A percentile compares a stretch with the other conserved stretches of the same genome.
phyloP scores from a whole-genome alignment of 176 grass and related monocot species.

The Cenchrus fungigraminus region DNA sequence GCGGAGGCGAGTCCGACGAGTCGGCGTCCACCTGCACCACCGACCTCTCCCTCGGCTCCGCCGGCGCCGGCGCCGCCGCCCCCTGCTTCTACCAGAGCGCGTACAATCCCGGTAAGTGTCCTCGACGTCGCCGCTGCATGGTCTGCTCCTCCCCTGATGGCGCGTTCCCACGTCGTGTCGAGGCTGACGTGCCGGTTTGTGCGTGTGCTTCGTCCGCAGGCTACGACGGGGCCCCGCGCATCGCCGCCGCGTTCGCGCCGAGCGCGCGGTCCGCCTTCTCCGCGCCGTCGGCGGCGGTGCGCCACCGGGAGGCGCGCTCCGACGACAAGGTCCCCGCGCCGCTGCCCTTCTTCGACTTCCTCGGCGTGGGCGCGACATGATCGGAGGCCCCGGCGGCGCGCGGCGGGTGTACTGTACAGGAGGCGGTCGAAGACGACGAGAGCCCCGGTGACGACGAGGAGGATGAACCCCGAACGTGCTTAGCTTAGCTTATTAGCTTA shows the following conservation, averaged over 20 bases:
- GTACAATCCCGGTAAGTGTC: background rate
- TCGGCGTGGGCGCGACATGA: constrained; percentile 73
- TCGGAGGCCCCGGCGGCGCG: background rate
- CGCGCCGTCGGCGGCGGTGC: constrained; percentile 25
- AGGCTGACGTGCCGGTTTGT: background rate
- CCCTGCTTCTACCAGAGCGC: constrained; percentile 51
- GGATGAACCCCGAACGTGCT: background rate
- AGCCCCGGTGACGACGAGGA: constrained; percentile 17
- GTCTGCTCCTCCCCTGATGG: background rate
- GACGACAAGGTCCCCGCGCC: constrained; percentile 28
- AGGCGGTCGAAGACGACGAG: constrained; percentile 3
- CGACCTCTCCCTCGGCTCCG: constrained; percentile 70
- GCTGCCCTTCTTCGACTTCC: constrained; percentile 77
- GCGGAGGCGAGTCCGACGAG: constrained; percentile 75
- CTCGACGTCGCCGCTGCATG: background rate
- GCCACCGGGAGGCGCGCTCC: background rate
- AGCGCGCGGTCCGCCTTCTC: constrained; percentile 60
- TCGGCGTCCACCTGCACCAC: constrained; percentile 83
- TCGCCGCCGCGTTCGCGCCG: constrained; percentile 32
- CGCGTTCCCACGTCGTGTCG: background rate
- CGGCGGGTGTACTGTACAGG: constrained; percentile 36
- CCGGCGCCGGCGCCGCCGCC: constrained; percentile 30
- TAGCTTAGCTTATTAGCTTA: constrained; percentile 22
- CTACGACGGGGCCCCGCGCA: constrained; percentile 47
- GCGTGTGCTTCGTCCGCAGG: constrained; percentile 3